These are phyloP conservation scores for Phanerochaete sordida DNA, from an alignment of 768 basidiomycete genomes.

Conservation along the genomic window DNA sequence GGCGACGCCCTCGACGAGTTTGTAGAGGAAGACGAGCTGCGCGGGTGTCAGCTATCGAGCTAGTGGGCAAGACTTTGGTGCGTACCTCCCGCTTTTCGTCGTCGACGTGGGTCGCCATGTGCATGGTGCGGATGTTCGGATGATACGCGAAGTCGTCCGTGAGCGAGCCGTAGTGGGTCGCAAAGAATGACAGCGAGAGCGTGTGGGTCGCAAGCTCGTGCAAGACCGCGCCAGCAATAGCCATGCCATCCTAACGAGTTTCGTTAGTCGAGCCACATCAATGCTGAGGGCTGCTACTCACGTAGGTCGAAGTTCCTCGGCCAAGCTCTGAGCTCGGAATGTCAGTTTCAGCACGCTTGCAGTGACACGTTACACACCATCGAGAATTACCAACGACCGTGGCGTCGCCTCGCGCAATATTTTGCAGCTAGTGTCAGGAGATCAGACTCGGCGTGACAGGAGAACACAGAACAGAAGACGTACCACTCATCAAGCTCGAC, in stretches of 20 bases:
- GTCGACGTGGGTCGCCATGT: conserved; percentile 93
- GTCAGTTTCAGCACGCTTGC: neutral
- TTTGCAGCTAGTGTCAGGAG: conserved; percentile 62
- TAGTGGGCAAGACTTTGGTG: conserved; percentile 10
- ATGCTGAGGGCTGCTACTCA: conserved; percentile 32
- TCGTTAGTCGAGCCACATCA: neutral
- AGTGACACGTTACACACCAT: conserved; percentile 59
- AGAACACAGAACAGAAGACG: neutral
- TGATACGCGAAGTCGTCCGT: conserved; percentile 93
- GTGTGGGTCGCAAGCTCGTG: conserved; percentile 95
- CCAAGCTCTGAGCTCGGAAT: conserved; percentile 65
- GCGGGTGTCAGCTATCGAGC: neutral
- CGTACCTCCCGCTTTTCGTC: conserved; percentile 84
- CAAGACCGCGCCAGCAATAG: conserved; percentile 91
- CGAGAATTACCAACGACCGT: conserved; percentile 89
- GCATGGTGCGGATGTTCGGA: conserved; percentile 90
- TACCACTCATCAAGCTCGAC: conserved; percentile 98
- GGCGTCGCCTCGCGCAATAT: conserved; percentile 93
- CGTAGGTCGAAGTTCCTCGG: conserved; percentile 92
- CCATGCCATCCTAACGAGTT: conserved; percentile 99
- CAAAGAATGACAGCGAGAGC: conserved; percentile 90
- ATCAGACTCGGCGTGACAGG: neutral
- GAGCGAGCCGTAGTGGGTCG: conserved; percentile 94
- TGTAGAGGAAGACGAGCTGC: conserved; percentile 92
- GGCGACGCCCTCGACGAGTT: conserved; percentile 85